phyloP scores from a whole-genome alignment of 1,284 basidiomycete species.

The Naganishia liquefaciens region DNA sequence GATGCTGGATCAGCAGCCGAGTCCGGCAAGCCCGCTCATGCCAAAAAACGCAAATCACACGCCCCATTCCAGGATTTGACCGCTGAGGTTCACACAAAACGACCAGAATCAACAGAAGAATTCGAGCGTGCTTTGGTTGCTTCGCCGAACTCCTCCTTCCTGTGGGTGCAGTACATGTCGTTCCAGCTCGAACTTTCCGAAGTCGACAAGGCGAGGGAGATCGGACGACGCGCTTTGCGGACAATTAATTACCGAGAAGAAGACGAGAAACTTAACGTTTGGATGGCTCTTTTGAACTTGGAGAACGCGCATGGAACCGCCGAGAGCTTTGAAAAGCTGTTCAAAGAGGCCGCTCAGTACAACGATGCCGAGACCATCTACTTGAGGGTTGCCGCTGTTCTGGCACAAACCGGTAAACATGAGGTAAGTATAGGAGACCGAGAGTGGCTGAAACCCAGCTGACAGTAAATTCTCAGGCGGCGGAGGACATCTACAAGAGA shows the following conservation, averaged over 20 bases:
- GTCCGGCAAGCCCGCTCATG: conserved; percentile 34
- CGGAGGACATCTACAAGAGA: conserved; percentile 79
- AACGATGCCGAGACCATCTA: conserved; percentile 93
- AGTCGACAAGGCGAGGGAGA: conserved; percentile 86
- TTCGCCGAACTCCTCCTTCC: conserved; percentile 95
- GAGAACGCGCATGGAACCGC: conserved; percentile 92
- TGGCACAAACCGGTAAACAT: conserved; percentile 77
- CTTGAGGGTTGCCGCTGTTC: conserved; percentile 78
- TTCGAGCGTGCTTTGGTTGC: conserved; percentile 91
- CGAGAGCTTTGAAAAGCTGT: conserved; percentile 71
- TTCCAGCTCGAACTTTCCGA: conserved; percentile 96
- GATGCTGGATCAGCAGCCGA: conserved; percentile 60
- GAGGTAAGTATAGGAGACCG: conserved; percentile 60
- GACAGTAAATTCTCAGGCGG: conserved; percentile 60
- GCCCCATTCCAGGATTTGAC: conserved; percentile 79
- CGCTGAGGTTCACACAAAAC: conserved; percentile 75
- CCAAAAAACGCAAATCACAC: conserved; percentile 36
- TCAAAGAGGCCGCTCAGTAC: conserved; percentile 84
- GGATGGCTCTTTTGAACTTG: conserved; percentile 94
- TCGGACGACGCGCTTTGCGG: conserved; percentile 78
- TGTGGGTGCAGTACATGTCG: conserved; percentile 99
- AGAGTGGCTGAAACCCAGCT: background rate
- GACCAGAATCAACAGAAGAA: conserved; percentile 88
- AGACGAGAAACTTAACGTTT: conserved; percentile 93
- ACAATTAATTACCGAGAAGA: conserved; percentile 96